Percentiles rank a stretch among this genome's conserved stretches.
Evolutionary conservation across 495 filamentous ascomycete species (phyloP).

Genomic region (Sordaria brevicollis): DNA sequence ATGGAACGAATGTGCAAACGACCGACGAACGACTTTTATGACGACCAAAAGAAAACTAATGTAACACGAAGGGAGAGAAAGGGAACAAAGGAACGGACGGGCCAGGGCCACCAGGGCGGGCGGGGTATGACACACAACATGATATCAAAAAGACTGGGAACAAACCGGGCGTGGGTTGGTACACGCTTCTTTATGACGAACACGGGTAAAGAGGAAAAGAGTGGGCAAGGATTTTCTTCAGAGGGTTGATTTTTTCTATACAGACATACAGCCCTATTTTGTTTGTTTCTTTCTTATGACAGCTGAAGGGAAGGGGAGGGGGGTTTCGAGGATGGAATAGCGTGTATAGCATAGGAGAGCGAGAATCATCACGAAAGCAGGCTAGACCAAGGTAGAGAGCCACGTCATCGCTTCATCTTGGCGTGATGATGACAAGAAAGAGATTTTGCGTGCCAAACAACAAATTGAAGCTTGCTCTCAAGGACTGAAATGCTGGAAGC

Average conservation of each 20-base stretch:
- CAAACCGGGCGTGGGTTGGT: background rate
- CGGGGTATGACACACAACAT: background rate
- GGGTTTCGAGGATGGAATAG: no score
- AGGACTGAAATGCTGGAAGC: background rate
- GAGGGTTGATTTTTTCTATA: background rate
- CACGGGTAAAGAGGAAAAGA: background rate
- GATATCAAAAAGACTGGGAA: background rate
- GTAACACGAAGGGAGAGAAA: background rate
- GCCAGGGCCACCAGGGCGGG: no score
- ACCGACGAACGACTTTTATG: background rate
- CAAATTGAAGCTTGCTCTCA: background rate
- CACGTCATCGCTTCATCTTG: background rate
- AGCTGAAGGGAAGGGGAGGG: background rate
- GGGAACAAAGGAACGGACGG: background rate
- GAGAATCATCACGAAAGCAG: background rate
- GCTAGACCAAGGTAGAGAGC: background rate
- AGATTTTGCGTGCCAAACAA: background rate
- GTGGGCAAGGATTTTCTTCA: background rate
- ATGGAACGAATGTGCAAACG: background rate
- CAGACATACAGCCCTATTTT: background rate
- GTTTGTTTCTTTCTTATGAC: background rate
- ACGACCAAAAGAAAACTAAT: background rate
- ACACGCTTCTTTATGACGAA: background rate
- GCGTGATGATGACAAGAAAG: background rate
- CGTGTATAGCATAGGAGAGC: no score